Conservation (phyloP, 306 rosid genomes). For the Cucurbita pepo region DNA sequence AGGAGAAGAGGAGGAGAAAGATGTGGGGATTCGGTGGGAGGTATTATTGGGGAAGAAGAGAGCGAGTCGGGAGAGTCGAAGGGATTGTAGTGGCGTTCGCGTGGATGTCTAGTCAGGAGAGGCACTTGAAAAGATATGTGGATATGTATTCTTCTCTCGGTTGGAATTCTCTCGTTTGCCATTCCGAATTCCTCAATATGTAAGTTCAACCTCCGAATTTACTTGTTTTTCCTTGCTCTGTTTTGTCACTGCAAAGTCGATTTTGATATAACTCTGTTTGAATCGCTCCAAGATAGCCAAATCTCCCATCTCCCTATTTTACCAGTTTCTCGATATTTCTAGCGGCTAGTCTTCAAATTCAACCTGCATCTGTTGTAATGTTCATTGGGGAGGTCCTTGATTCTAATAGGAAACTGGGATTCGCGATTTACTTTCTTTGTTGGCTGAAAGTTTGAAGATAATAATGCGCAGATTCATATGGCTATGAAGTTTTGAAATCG, state of each 20-base stretch:
- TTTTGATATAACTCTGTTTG: background rate
- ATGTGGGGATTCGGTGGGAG: conserved; percentile 96
- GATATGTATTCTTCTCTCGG: conserved; percentile 61
- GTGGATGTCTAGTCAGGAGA: conserved; percentile 83
- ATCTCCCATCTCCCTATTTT: background rate
- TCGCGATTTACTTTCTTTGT: background rate
- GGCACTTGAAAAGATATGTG: conserved; percentile 50
- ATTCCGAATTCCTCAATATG: conserved; percentile 77
- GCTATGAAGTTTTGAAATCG: background rate
- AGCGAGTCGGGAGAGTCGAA: conserved; percentile 27
- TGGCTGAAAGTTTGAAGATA: background rate
- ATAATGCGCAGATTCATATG: background rate
- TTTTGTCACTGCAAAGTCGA: background rate
- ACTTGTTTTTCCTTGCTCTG: background rate
- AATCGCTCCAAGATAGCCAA: background rate
- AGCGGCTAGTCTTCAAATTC: background rate
- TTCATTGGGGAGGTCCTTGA: background rate
- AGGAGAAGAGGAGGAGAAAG: conserved; percentile 6
- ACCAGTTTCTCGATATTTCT: background rate
- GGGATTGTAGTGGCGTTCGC: conserved; percentile 77
- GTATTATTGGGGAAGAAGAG: conserved; percentile 71
- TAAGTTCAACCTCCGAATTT: conserved; percentile 19
- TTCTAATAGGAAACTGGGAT: background rate
- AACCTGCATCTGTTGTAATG: background rate
- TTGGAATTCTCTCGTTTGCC: conserved; percentile 75